phyloP scores from a whole-genome alignment of 2,329 filamentous ascomycete genomes.

The Meredithiella fracta region DNA sequence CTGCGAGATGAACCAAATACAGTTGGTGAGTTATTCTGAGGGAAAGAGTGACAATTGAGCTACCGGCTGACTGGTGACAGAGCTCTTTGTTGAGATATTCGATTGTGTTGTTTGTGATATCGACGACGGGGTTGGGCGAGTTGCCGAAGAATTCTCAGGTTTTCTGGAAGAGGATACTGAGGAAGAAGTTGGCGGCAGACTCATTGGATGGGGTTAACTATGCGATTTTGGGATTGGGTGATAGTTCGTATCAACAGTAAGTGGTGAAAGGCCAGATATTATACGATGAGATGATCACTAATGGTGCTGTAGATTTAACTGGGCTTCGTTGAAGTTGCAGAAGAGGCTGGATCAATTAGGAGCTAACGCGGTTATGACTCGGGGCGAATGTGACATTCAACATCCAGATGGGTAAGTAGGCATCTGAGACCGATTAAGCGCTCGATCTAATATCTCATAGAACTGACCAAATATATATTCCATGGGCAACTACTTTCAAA shows the following conservation, averaged over 20 bases:
- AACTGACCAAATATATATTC: constrained; percentile 64
- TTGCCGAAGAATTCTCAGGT: constrained; percentile 64
- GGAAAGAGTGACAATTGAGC: constrained; percentile 1
- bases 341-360: constrained; percentile 74
- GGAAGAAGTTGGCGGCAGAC: constrained; percentile 56
- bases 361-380: constrained; percentile 55
- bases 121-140: constrained; percentile 90
- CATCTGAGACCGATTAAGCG: background rate
- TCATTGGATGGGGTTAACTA: constrained; percentile 57
- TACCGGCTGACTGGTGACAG: constrained; percentile 20
- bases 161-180: constrained; percentile 75
- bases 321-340: constrained; percentile 74
- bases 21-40: constrained; percentile 44
- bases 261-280: constrained; percentile 16
- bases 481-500: constrained; percentile 56
- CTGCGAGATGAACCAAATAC: constrained; percentile 59
- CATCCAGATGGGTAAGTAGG: constrained; percentile 70
- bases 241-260: constrained; percentile 85
- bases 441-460: constrained; percentile 26
- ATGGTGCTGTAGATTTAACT: constrained; percentile 59
- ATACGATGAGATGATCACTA: background rate
- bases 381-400: constrained; percentile 83
- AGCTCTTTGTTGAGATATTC: constrained; percentile 32
- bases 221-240: constrained; percentile 78
- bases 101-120: constrained; percentile 64